Conservation (phyloP, 2,329 filamentous ascomycete species). For the Fusarium sp. region DNA sequence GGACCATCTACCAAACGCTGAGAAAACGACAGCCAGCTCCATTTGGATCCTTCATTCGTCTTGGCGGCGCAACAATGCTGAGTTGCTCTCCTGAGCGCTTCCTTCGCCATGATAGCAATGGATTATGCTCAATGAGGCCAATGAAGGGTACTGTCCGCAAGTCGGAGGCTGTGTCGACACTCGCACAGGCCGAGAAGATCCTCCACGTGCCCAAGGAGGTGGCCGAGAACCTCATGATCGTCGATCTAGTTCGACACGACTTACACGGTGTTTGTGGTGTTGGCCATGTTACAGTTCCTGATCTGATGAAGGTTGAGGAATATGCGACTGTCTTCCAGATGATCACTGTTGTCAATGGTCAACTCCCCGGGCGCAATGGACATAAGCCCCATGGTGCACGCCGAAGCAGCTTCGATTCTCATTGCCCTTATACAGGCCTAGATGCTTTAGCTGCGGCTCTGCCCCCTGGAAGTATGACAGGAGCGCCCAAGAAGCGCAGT, state of each 20-base stretch:
- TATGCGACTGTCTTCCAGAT: constrained; percentile 94
- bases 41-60: constrained; percentile 84
- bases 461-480: constrained; percentile 96
- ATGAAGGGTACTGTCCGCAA: constrained; percentile 99
- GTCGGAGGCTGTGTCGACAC: constrained; percentile 71
- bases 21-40: constrained; percentile 82
- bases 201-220: constrained; percentile 88
- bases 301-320: constrained; percentile 88
- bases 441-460: constrained; percentile 83
- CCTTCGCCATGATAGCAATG: constrained; percentile 68
- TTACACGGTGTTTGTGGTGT: constrained; percentile 86
- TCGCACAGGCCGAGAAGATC: constrained; percentile 78
- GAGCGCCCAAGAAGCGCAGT: constrained; percentile 92
- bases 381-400: constrained; percentile 28
- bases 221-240: constrained; percentile 98
- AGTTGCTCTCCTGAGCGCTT: constrained; percentile 93
- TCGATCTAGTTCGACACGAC: constrained; percentile 95
- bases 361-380: constrained; percentile 57
- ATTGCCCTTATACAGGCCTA: constrained; percentile 68
- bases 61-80: constrained; percentile 78
- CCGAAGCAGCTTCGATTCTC: constrained; percentile 15
- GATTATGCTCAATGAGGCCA: constrained; percentile 82
- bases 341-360: constrained; percentile 86
- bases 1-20: constrained; percentile 79
- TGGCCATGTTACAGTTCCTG: constrained; percentile 78